phyloP scores from a whole-genome alignment of 139 green algal genomes.

The Volvox reticuliferus region DNA sequence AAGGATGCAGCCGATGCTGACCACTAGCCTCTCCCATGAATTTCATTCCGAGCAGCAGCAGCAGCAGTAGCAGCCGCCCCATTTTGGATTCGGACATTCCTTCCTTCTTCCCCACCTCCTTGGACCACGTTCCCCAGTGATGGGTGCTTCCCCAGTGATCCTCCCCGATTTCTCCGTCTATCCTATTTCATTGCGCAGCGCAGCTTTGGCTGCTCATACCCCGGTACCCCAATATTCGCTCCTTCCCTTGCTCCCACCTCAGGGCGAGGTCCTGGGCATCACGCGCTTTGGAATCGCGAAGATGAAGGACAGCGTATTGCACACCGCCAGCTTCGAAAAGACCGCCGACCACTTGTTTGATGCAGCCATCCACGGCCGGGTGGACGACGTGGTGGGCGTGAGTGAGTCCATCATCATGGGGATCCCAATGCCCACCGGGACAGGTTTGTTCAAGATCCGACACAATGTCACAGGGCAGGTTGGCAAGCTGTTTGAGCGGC shows the following conservation, averaged over 20 bases:
- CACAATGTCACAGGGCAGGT: slow-evolving; percentile 58
- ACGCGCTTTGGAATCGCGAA: slow-evolving; percentile 99
- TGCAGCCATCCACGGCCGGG: slow-evolving; percentile 88
- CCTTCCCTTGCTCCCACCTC: background rate
- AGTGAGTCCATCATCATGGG: slow-evolving; percentile 99
- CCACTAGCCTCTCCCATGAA: too few relatives aligned
- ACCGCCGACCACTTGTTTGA: slow-evolving; percentile 99
- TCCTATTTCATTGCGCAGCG: too few relatives aligned
- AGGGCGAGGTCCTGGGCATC: slow-evolving; percentile 98
- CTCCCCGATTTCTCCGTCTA: too few relatives aligned
- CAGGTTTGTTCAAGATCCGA: slow-evolving; percentile 88
- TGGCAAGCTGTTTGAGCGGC: slow-evolving; percentile 29
- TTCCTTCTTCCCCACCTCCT: too few relatives aligned
- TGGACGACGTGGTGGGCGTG: slow-evolving; percentile 85
- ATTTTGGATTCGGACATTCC: too few relatives aligned
- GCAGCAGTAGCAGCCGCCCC: too few relatives aligned
- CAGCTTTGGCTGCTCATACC: background rate
- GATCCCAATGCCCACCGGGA: slow-evolving; percentile 97
- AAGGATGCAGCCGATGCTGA: too few relatives aligned
- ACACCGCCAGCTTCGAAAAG: slow-evolving; percentile 99
- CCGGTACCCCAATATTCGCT: background rate
- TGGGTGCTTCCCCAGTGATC: too few relatives aligned
- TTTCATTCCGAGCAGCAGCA: too few relatives aligned
- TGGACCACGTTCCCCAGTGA: too few relatives aligned
- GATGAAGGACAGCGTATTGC: slow-evolving; percentile 99